Percentiles rank a stretch among this genome's conserved stretches.
Conservation (phyloP, 257 asterid genomes). For the Ballota nigra region DNA sequence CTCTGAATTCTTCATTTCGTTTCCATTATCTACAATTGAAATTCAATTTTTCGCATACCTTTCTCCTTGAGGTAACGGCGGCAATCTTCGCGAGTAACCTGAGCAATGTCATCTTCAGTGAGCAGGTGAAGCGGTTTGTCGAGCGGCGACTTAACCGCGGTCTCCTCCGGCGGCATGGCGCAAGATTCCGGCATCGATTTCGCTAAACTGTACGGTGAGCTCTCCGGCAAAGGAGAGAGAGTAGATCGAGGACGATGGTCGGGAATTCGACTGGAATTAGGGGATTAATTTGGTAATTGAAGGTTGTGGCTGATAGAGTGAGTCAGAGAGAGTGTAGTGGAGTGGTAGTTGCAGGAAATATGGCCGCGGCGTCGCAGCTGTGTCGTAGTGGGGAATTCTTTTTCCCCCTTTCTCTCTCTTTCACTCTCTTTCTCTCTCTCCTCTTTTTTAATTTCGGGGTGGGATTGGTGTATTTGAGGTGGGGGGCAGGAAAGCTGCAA, state of each 20-base stretch:
- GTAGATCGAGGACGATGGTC: conserved; percentile 29
- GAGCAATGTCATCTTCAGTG: conserved; percentile 98
- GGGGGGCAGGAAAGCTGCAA: conserved; percentile 25
- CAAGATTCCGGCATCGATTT: conserved; percentile 44
- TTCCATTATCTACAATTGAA: background rate
- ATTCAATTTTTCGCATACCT: conserved; percentile 38
- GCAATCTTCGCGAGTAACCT: conserved; percentile 97
- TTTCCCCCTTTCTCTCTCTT: background rate
- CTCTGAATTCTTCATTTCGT: conserved; percentile 19
- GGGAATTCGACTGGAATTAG: conserved; percentile 16
- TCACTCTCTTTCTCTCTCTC: background rate
- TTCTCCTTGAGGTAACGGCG: conserved; percentile 94
- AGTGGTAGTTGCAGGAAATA: conserved; percentile 34
- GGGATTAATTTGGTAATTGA: conserved; percentile 8
- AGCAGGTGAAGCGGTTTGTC: conserved; percentile 86
- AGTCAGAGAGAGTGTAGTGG: conserved; percentile 34
- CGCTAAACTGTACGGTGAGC: conserved; percentile 21
- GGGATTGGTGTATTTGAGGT: background rate
- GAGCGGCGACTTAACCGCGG: conserved; percentile 64
- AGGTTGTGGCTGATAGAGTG: conserved; percentile 9
- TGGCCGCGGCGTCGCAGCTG: conserved; percentile 61
- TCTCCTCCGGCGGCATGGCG: conserved; percentile 53
- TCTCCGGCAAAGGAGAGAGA: conserved; percentile 6
- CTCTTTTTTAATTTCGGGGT: background rate
- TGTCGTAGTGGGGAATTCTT: conserved; percentile 21